Conservation (phyloP, 352 stramenopile species). For the Phytophthora fragariae region DNA sequence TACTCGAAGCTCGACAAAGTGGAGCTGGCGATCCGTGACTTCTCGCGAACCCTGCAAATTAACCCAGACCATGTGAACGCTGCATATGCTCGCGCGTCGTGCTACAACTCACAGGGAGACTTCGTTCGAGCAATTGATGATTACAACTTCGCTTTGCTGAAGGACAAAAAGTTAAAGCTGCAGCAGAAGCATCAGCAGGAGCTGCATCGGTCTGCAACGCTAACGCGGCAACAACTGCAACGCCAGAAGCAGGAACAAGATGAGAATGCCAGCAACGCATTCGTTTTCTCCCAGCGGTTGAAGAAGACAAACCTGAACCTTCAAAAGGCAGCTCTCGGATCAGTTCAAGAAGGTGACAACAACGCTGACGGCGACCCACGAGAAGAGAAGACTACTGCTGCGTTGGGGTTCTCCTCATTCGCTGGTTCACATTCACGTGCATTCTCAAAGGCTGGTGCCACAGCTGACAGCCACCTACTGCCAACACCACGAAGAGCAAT, state of each 20-base stretch:
- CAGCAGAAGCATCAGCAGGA: constrained; percentile 46
- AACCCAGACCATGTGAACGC: constrained; percentile 91
- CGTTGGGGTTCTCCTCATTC: constrained; percentile 6
- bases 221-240: constrained; percentile 35
- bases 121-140: constrained; percentile 90
- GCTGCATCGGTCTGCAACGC: constrained; percentile 30
- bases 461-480: constrained; percentile 8
- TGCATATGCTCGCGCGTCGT: constrained; percentile 86
- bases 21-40: constrained; percentile 85
- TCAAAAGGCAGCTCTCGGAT: neutral
- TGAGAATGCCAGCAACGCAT: constrained; percentile 23
- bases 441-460: constrained; percentile 8
- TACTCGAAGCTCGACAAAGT: constrained; percentile 74
- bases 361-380: constrained; percentile 17
- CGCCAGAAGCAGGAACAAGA: constrained; percentile 40
- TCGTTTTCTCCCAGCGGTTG: constrained; percentile 26
- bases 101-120: constrained; percentile 87
- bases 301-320: constrained; percentile 5
- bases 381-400: constrained; percentile 13
- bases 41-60: constrained; percentile 71
- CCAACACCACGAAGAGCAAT: constrained; percentile 3
- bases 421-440: constrained; percentile 1
- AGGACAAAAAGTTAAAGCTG: constrained; percentile 76
- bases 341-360: constrained; percentile 22
- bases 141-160: constrained; percentile 88